Base-by-base conservation (phyloP, 179 eudicot species). In the Heliamphora pulchella region DNA sequence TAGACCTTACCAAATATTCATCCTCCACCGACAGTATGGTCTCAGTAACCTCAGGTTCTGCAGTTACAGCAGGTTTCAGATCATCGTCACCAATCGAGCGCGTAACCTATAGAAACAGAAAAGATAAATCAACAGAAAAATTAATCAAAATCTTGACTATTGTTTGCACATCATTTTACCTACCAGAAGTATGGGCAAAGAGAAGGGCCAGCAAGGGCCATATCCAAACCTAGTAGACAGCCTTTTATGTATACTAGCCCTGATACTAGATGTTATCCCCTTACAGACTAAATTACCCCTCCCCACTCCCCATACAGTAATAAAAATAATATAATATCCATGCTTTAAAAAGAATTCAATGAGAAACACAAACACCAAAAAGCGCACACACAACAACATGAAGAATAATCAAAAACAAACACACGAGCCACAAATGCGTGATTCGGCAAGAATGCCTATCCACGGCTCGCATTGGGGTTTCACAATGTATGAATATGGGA, bases 31-130 rank as follows among this genome's bases (percentile, higher is more conserved):
- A 89, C 2, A 96, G 86, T 66, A 71, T 7, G 17, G 89, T 89
- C 81, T 91, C 93, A 66, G 93, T 92, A 81, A 96, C 89, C 89
- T 96, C 99, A 31, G 99, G 99, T 88, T 92, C 95, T 14, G 99
- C 99, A 65, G 97, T 96, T 58, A 96, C 98, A 15, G 86, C 85
- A 80, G 99, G 99, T 87, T 96, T 96, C 81, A 96, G 89, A 87
- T 96, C 99, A 87, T 91, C 99, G 83, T 96, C 99, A 39, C 99
- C 99, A 77, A 96, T 94, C 57, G 99, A 96, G 50, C 99, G 93
- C 39, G 99, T 91, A 83, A 96, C 99, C 99, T 94, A 72, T 58
- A 8, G 20, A 84, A n/a, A n/a, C n/a, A n/a, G n/a, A n/a, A n/a
- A n/a, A n/a, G n/a, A n/a, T n/a, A n/a, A n/a, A n/a, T n/a, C n/a